A percentile compares a stretch with the other conserved stretches of the same genome.
Conservation (phyloP, 176 grass and related monocot genomes). For the Calamus simplicifolius region DNA sequence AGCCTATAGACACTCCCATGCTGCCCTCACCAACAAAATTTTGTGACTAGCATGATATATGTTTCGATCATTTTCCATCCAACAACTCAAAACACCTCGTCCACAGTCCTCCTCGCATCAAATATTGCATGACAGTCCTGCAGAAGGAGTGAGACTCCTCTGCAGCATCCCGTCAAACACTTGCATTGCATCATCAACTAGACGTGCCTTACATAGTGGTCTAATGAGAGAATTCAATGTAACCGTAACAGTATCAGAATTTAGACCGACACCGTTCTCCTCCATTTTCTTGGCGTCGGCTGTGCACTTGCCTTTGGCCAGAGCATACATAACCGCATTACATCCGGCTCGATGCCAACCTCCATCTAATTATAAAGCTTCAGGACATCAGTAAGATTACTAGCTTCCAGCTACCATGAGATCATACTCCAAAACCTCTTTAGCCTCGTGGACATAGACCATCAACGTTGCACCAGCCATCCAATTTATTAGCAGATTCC, state of each 20-base stretch:
- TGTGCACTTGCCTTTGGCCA: slow-evolving; percentile 62
- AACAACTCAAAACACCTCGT: slow-evolving; percentile 64
- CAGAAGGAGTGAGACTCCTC: slow-evolving; percentile 43
- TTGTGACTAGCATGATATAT: slow-evolving; percentile 76
- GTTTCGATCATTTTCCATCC: slow-evolving; percentile 43
- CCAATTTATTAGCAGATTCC: too few species aligned
- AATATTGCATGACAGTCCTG: slow-evolving; percentile 67
- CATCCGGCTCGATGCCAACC: slow-evolving; percentile 45
- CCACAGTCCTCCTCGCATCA: slow-evolving; percentile 32
- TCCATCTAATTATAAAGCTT: slow-evolving; percentile 66
- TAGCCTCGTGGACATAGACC: slow-evolving; percentile 46
- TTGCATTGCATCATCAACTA: slow-evolving; percentile 48
- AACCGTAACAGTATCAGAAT: slow-evolving; percentile 39
- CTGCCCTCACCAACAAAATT: slow-evolving; percentile 66
- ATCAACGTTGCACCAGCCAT: slow-evolving; percentile 59
- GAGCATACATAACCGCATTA: slow-evolving; percentile 61
- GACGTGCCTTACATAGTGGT: slow-evolving; percentile 57
- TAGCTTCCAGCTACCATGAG: slow-evolving; percentile 73
- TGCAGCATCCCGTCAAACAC: slow-evolving; percentile 61
- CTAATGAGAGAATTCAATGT: slow-evolving; percentile 46
- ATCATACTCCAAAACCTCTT: slow-evolving; percentile 93
- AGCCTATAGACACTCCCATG: slow-evolving; percentile 50
- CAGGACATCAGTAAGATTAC: slow-evolving; percentile 62
- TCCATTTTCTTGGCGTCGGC: slow-evolving; percentile 67
- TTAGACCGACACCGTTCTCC: slow-evolving; percentile 39